Percentiles rank a stretch among this genome's conserved stretches.
These are phyloP conservation scores for Pseudopyrenochaeta lycopersici DNA, from an alignment of 2,329 filamentous ascomycete genomes.

Conservation along the genomic window DNA sequence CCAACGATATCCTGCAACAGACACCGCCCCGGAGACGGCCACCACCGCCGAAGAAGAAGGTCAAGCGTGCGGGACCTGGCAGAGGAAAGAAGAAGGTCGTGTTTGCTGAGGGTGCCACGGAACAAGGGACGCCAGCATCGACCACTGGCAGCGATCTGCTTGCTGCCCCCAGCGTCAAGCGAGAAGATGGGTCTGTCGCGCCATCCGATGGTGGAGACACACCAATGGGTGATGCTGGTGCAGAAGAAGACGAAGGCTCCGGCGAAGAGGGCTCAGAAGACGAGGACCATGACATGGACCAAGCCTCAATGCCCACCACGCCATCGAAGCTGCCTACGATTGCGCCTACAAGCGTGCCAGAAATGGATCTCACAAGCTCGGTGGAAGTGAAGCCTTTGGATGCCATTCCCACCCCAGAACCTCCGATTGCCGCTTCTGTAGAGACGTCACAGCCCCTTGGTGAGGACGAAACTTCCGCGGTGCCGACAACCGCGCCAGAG, in stretches of 20 bases:
- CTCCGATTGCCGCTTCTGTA: constrained; percentile 1
- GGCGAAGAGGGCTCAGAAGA: constrained; percentile 56
- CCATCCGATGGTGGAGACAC: constrained; percentile 50
- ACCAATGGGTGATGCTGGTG: constrained; percentile 56
- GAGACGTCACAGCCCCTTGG: constrained; percentile 11
- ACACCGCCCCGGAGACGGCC: constrained; percentile 69
- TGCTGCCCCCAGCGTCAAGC: constrained; percentile 38
- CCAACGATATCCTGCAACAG: constrained; percentile 54
- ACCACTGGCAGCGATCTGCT: constrained; percentile 32
- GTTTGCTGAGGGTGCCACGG: constrained; percentile 60
- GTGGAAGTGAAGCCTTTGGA: constrained; percentile 1
- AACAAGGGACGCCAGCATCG: constrained; percentile 38
- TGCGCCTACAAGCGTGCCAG: constrained; percentile 20
- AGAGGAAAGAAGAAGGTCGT: constrained; percentile 80
- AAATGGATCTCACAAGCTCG: constrained; percentile 18
- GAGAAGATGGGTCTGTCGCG: constrained; percentile 52
- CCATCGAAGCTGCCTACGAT: constrained; percentile 32
- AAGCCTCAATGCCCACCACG: constrained; percentile 55
- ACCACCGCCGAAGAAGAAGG: constrained; percentile 81
- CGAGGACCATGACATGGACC: constrained; percentile 58
- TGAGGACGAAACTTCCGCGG: constrained; percentile 11
- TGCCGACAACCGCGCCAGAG: constrained; percentile 9
- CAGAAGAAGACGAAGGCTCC: constrained; percentile 56
- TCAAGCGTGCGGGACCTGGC: constrained; percentile 77
- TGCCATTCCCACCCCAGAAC: constrained; percentile 1